Evolutionary conservation across 768 basidiomycete genomes (phyloP).

Genomic region (Russula olivacea): DNA sequence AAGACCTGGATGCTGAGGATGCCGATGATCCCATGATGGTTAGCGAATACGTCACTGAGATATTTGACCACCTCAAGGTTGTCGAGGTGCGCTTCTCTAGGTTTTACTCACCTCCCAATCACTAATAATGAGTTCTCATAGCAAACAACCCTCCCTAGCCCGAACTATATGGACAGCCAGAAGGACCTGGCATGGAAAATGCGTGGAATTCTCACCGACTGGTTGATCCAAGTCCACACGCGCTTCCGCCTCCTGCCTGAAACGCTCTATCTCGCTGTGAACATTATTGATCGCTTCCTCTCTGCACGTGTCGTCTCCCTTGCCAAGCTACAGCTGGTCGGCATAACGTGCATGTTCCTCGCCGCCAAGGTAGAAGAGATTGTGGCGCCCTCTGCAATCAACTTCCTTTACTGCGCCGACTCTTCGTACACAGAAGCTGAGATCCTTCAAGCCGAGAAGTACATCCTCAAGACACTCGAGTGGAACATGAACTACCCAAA

Average conservation of each 20-base stretch:
- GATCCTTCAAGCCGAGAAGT: conserved; percentile 83
- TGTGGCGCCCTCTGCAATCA: conserved; percentile 73
- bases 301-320: conserved; percentile 53
- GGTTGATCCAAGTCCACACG: conserved; percentile 87
- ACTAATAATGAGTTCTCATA: conserved; percentile 29
- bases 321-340: conserved; percentile 71
- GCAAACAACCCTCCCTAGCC: conserved; percentile 74
- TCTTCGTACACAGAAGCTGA: conserved; percentile 71
- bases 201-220: conserved; percentile 85
- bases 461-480: conserved; percentile 77
- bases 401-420: conserved; percentile 77
- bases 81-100: conserved; percentile 55
- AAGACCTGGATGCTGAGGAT: conserved; percentile 89
- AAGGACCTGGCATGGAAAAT: conserved; percentile 83
- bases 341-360: conserved; percentile 80
- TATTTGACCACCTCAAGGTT: conserved; percentile 84
- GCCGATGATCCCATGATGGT: conserved; percentile 95
- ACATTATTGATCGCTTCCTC: conserved; percentile 71
- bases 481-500: conserved; percentile 86
- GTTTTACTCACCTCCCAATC: conserved; percentile 19
- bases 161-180: conserved; percentile 81
- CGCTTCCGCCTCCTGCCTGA: conserved; percentile 84
- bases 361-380: conserved; percentile 93
- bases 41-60: conserved; percentile 90
- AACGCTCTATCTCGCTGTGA: conserved; percentile 83